Percentiles rank a stretch among this genome's conserved stretches.
phyloP scores from a whole-genome alignment of 2,329 filamentous ascomycete species.

The Fusarium miscanthi region DNA sequence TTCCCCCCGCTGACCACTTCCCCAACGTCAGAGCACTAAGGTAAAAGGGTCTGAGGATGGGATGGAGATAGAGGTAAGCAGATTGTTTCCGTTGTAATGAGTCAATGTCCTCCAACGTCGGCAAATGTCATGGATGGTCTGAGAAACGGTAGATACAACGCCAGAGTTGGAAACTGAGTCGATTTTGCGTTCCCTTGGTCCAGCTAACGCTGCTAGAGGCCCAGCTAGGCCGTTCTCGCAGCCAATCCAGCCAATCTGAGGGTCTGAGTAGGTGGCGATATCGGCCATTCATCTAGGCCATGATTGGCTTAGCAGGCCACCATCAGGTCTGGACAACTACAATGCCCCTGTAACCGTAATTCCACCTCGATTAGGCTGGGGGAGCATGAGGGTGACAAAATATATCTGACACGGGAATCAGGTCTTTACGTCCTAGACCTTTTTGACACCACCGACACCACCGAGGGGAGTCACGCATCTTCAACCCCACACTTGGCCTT shows the following conservation, averaged over 20 bases:
- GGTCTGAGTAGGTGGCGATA: background rate
- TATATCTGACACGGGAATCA: rapidly evolving
- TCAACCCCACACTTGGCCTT: background rate
- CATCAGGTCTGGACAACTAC: background rate
- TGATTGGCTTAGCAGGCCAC: background rate
- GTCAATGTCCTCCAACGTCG: background rate
- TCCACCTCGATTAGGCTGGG: background rate
- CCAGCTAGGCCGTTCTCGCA: background rate
- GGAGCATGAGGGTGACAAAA: background rate
- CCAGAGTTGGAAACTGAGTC: background rate
- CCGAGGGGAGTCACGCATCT: background rate
- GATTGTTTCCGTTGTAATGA: background rate
- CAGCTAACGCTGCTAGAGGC: background rate
- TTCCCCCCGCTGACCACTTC: conserved; percentile 15
- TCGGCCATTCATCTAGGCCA: background rate
- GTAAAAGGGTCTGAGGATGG: background rate
- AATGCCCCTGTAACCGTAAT: background rate
- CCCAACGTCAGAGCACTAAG: conserved; percentile 1
- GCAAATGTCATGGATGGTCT: background rate
- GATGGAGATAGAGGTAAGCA: background rate
- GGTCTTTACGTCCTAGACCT: rapidly evolving
- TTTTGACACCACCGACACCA: background rate
- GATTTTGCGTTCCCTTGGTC: background rate
- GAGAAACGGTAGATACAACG: background rate
- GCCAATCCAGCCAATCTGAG: background rate